Evolutionary conservation across 257 asterid species (phyloP).

Genomic region (Gentiana straminea): DNA sequence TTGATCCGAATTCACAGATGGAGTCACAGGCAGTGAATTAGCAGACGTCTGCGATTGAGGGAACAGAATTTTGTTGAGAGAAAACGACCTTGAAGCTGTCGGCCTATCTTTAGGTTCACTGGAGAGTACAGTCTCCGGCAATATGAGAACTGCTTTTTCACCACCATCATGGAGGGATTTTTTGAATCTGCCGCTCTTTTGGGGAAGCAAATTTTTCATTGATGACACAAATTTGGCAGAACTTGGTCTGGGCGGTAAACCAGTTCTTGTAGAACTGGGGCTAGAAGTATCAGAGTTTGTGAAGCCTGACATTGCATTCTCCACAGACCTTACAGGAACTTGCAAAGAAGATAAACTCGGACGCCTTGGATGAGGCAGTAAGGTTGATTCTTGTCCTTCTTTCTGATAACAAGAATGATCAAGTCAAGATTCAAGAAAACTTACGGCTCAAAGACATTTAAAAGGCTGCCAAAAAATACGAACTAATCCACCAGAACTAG

Average conservation of each 20-base stretch:
- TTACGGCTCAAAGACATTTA: not conserved
- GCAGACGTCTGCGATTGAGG: constrained; percentile 53
- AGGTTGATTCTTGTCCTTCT: constrained; percentile 57
- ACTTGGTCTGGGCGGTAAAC: constrained; percentile 83
- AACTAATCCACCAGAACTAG: not conserved
- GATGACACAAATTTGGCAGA: constrained; percentile 74
- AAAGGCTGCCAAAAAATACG: not conserved
- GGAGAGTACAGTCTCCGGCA: constrained; percentile 56
- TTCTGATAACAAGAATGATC: constrained; percentile 20
- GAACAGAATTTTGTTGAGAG: constrained; percentile 65
- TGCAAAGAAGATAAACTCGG: constrained; percentile 70
- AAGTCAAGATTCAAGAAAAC: not conserved
- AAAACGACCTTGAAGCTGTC: constrained; percentile 88
- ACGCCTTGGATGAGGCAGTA: constrained; percentile 51
- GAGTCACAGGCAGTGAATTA: constrained; percentile 75
- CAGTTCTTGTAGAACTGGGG: constrained; percentile 56
- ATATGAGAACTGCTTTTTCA: constrained; percentile 67
- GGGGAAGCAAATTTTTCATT: constrained; percentile 70
- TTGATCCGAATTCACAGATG: constrained; percentile 37
- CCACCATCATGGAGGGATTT: constrained; percentile 44
- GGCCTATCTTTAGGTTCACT: constrained; percentile 82
- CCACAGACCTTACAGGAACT: constrained; percentile 64
- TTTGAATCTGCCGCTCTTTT: constrained; percentile 62
- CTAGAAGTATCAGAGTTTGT: constrained; percentile 53
- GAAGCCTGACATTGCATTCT: constrained; percentile 43